Percentiles rank a stretch among this genome's conserved stretches.
Evolutionary conservation across 2,329 filamentous ascomycete species (phyloP).

Genomic region (Nectriaceae sp.): DNA sequence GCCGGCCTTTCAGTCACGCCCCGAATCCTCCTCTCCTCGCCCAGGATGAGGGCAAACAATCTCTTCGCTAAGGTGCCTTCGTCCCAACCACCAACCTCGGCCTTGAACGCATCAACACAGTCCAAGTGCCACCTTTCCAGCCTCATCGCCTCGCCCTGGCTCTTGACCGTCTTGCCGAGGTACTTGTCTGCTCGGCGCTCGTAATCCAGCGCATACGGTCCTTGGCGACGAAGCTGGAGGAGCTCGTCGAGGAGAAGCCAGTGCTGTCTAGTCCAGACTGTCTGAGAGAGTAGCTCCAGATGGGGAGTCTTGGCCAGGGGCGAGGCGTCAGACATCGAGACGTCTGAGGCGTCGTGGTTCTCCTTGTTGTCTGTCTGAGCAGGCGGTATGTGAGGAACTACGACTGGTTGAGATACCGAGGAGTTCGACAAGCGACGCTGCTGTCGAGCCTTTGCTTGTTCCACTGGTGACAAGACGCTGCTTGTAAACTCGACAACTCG

Average conservation of each 20-base stretch:
- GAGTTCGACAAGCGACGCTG: constrained; percentile 32
- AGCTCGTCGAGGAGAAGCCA: constrained; percentile 56
- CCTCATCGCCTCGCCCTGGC: constrained; percentile 47
- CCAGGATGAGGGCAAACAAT: constrained; percentile 54
- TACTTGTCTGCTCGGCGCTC: constrained; percentile 36
- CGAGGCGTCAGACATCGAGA: constrained; percentile 31
- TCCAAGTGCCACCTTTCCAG: constrained; percentile 61
- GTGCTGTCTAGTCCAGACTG: constrained; percentile 51
- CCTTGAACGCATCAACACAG: constrained; percentile 55
- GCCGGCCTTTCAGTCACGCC: constrained; percentile 13
- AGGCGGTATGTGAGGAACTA: constrained; percentile 9
- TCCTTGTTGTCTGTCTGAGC: constrained; percentile 34
- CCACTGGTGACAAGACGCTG: constrained; percentile 48
- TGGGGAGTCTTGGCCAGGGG: constrained; percentile 19
- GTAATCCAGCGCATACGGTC: constrained; percentile 36
- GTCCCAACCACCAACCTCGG: constrained; percentile 52
- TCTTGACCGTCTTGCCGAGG: constrained; percentile 50
- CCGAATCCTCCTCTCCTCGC: constrained; percentile 42
- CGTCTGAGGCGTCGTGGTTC: constrained; percentile 28
- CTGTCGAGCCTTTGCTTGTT: constrained; percentile 39
- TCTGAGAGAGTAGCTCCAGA: constrained; percentile 39
- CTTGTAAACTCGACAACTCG: constrained; percentile 60
- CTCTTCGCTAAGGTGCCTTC: constrained; percentile 51
- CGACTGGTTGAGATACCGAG: constrained; percentile 16
- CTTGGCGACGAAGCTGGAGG: constrained; percentile 48